These are phyloP conservation scores for Avena eriantha DNA, from an alignment of 176 grass and related monocot species.

Conservation along the genomic window DNA sequence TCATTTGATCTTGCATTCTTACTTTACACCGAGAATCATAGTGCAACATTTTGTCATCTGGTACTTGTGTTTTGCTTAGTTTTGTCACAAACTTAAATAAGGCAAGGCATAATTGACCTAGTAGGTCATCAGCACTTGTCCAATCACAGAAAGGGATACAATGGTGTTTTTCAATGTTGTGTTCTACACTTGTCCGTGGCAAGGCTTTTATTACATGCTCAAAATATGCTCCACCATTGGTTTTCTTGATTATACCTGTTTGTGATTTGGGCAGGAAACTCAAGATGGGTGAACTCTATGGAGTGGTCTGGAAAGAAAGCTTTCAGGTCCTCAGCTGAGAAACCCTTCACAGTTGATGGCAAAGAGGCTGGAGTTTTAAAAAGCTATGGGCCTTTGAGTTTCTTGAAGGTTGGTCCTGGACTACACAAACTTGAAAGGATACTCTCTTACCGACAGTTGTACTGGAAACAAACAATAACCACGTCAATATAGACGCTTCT, in stretches of 20 bases:
- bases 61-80: neutral
- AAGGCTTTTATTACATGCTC: neutral
- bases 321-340: conserved; percentile 68
- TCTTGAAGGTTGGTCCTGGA: conserved; percentile 78
- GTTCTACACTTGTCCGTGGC: neutral
- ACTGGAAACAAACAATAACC: neutral
- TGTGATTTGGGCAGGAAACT: conserved; percentile 64
- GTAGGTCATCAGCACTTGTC: neutral
- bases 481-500: neutral
- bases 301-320: conserved; percentile 83
- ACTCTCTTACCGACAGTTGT: neutral
- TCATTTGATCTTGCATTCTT: neutral
- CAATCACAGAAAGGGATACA: neutral
- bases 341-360: conserved; percentile 66
- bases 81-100: neutral
- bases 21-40: neutral
- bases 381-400: conserved; percentile 80
- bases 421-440: neutral
- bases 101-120: neutral
- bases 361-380: conserved; percentile 82
- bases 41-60: conserved; percentile 3
- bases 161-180: neutral
- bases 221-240: conserved; percentile 11
- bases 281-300: conserved; percentile 96
- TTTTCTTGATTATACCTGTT: conserved; percentile 20